Conservation (phyloP, 805 yeast species). For the Sugiyamaella valdiviana region DNA sequence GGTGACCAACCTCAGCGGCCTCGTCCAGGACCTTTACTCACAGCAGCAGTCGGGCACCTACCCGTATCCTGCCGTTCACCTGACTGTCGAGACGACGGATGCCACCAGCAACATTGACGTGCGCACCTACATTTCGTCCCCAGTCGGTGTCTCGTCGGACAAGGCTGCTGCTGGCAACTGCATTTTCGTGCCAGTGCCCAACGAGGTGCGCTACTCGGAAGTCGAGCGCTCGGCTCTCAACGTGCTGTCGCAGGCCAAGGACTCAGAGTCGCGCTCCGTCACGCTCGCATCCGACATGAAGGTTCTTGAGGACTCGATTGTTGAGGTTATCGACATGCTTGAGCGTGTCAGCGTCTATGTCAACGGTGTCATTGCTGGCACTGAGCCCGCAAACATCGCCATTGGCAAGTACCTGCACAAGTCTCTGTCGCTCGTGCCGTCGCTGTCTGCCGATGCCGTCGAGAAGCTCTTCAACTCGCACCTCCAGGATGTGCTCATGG, state of each 20-base stretch:
- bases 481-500: constrained; percentile 72
- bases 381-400: constrained; percentile 32
- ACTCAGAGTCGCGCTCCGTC: constrained; percentile 28
- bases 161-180: constrained; percentile 37
- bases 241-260: constrained; percentile 32
- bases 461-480: constrained; percentile 61
- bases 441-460: constrained; percentile 43
- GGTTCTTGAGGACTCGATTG: constrained; percentile 31
- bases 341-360: constrained; percentile 36
- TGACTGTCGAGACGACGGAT: constrained; percentile 59
- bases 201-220: constrained; percentile 49
- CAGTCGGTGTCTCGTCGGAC: constrained; percentile 50
- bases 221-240: constrained; percentile 43
- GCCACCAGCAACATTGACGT: constrained; percentile 42
- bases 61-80: constrained; percentile 73
- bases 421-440: constrained; percentile 34
- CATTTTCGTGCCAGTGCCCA: constrained; percentile 72
- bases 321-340: constrained; percentile 34
- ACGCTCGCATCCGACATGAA: constrained; percentile 30
- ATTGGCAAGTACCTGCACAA: constrained; percentile 64
- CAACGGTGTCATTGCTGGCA: constrained; percentile 24
- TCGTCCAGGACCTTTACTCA: constrained; percentile 76
- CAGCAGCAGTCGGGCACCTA: constrained; percentile 62
- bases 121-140: constrained; percentile 68
- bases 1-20: constrained; percentile 65